Evolutionary conservation across 2,329 filamentous ascomycete species (phyloP).

Genomic region (Trematosphaeria pertusa): DNA sequence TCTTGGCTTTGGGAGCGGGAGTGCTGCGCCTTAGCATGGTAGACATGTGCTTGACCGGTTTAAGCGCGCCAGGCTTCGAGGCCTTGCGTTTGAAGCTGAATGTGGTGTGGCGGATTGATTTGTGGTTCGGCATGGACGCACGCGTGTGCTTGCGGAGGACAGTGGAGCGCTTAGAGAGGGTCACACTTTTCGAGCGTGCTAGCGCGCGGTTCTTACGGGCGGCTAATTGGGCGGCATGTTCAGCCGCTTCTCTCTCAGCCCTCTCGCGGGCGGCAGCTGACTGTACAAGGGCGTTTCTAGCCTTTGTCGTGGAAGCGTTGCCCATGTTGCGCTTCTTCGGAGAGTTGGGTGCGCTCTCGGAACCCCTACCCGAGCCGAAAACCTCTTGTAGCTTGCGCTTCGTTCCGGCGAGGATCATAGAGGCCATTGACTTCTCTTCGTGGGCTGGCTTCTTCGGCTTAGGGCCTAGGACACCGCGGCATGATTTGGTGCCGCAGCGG

Average conservation of each 20-base stretch:
- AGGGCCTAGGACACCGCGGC: constrained; percentile 67
- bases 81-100: constrained; percentile 33
- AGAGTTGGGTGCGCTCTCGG: constrained; percentile 32
- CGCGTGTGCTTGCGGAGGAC: constrained; percentile 11
- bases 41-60: constrained; percentile 24
- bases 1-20: constrained; percentile 18
- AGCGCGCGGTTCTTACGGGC: constrained; percentile 43
- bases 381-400: constrained; percentile 46
- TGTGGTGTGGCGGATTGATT: constrained; percentile 28
- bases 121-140: constrained; percentile 17
- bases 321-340: constrained; percentile 42
- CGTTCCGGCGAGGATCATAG: constrained; percentile 37
- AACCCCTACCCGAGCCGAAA: constrained; percentile 27
- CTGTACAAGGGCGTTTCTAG: constrained; percentile 29
- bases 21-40: constrained; percentile 12
- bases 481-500: constrained; percentile 66
- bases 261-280: constrained; percentile 29
- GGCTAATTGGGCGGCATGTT: constrained; percentile 36
- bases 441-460: constrained; percentile 57
- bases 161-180: constrained; percentile 16
- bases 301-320: constrained; percentile 28
- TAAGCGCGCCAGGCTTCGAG: constrained; percentile 29
- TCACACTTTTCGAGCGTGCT: constrained; percentile 29
- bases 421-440: constrained; percentile 40
- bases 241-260: constrained; percentile 34